phyloP scores from a whole-genome alignment of 176 grass and related monocot genomes.

The Tillandsia leiboldiana region DNA sequence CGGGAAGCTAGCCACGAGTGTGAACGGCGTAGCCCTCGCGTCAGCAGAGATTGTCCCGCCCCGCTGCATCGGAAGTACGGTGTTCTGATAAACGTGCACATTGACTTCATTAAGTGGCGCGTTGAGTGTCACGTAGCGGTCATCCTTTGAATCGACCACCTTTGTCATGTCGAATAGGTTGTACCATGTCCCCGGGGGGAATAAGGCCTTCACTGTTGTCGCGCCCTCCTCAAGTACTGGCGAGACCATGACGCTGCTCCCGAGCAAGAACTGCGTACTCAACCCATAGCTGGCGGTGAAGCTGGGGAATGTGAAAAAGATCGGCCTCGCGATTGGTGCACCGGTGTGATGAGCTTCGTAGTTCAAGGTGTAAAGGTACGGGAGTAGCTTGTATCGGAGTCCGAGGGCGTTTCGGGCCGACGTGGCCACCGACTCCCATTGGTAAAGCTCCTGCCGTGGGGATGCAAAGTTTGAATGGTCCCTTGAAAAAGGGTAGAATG shows the following conservation, averaged over 20 bases:
- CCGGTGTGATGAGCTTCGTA: constrained; percentile 67
- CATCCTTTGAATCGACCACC: constrained; percentile 38
- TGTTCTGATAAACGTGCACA: constrained; percentile 72
- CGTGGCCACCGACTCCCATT: constrained; percentile 67
- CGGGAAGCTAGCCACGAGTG: constrained; percentile 71
- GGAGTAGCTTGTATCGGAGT: constrained; percentile 62
- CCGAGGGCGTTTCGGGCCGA: constrained; percentile 70
- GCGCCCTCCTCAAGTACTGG: constrained; percentile 61
- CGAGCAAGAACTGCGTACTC: constrained; percentile 74
- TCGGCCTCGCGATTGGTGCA: constrained; percentile 63
- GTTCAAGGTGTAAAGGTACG: constrained; percentile 78
- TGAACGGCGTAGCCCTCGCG: constrained; percentile 62
- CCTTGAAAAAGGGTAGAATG: constrained; percentile 92
- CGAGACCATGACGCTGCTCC: constrained; percentile 68
- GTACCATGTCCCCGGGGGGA: constrained; percentile 86
- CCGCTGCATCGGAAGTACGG: constrained; percentile 74
- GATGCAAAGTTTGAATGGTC: constrained; percentile 92
- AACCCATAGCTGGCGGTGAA: constrained; percentile 59
- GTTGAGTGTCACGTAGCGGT: constrained; percentile 23
- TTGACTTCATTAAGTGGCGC: constrained; percentile 72
- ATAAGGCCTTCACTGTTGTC: constrained; percentile 45
- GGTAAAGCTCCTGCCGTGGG: constrained; percentile 67
- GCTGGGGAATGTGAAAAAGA: constrained; percentile 89
- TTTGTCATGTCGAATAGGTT: constrained; percentile 72
- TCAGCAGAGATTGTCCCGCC: constrained; percentile 55